Base-by-base conservation (phyloP, 192 early-diverging fungal genomes). In the Haplosporangium gracile region DNA sequence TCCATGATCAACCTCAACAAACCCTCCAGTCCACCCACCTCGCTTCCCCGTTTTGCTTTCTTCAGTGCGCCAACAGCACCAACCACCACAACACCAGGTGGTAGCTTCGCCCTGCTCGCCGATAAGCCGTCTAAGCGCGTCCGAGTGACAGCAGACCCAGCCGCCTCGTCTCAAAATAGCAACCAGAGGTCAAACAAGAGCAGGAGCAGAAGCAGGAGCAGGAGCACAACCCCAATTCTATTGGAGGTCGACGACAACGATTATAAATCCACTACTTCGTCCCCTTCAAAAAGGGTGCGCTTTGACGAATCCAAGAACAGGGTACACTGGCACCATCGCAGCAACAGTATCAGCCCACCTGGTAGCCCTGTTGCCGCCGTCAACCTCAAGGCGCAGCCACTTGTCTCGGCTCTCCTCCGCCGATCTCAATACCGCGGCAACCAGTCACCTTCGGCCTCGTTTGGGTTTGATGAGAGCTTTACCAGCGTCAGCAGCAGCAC, bases 251-350 rank as follows among this genome's bases (percentile, higher is more conserved):
- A 36, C 60, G 55, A n/a, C 36, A 34, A 22, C 20, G 53, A 39
- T 26, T 40, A 63, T 24, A 60, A 34, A 38, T 11, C 75, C 24
- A 40, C 47, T 15, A 26, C 75, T 2, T 36, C 39, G 2, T 40
- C 26, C 55, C 38, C 40, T 2, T 24, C 24, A 16, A 76, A 76
- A 57, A 51, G 53, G 15, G 83, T 85, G 26, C 83, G 83, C 15
- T 85, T 85, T 69, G 78, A 85, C 70, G 70, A 76, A 57, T 45
- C 74, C 53, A 72, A 38, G 49, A 85, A 85, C 51, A 43, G 22
- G n/a, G 38, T 76, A 18, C 60, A 77, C 47, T 43, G 53, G 43
- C 70, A 76, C 38, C 32, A 68, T 45, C 40, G 75, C 70, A 45
- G 34, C n/a, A 76, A 68, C 68, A 69, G 73, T 68, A 45, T 73